These are phyloP conservation scores for Saksenaea vasiformis DNA, from an alignment of 371 early-diverging fungal genomes.

Conservation along the genomic window DNA sequence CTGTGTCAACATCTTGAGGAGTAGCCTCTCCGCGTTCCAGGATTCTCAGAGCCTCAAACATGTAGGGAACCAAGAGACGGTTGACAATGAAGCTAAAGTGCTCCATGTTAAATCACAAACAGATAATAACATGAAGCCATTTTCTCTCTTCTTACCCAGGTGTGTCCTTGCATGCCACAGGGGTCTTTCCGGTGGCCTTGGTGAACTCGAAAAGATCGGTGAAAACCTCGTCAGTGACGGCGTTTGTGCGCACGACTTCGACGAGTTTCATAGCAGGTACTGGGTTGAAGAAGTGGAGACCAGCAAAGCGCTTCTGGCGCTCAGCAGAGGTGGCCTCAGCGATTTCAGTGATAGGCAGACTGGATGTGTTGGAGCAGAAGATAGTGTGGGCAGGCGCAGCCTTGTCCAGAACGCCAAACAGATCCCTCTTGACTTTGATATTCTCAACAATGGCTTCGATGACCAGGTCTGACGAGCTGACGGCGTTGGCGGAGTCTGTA, in stretches of 20 bases:
- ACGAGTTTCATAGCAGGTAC: slow-evolving; percentile 98
- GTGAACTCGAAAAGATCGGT: slow-evolving; percentile 66
- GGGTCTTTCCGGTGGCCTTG: slow-evolving; percentile 79
- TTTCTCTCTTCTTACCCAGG: slow-evolving; percentile 73
- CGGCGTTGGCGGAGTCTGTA: slow-evolving; percentile 63
- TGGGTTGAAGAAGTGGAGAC: slow-evolving; percentile 97
- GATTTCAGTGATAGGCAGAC: slow-evolving; percentile 83
- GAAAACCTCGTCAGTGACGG: slow-evolving; percentile 64
- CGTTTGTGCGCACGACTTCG: slow-evolving; percentile 82
- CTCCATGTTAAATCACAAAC: neutral
- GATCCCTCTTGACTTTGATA: slow-evolving; percentile 77
- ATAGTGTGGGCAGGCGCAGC: slow-evolving; percentile 76
- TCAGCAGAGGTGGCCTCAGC: slow-evolving; percentile 63
- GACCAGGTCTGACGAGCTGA: slow-evolving; percentile 68
- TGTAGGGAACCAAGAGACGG: slow-evolving; percentile 94
- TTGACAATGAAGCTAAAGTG: slow-evolving; percentile 88
- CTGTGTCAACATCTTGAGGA: slow-evolving; percentile 88
- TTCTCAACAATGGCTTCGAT: slow-evolving; percentile 97
- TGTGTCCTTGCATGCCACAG: slow-evolving; percentile 95
- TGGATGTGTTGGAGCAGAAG: slow-evolving; percentile 92
- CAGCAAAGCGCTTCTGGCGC: slow-evolving; percentile 72
- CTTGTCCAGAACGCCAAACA: slow-evolving; percentile 74
- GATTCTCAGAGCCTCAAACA: slow-evolving; percentile 91
- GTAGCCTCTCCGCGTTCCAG: slow-evolving; percentile 91
- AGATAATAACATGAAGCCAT: neutral